phyloP scores from a whole-genome alignment of 1,284 basidiomycete species.

The Tetrapyrgos nigripes region DNA sequence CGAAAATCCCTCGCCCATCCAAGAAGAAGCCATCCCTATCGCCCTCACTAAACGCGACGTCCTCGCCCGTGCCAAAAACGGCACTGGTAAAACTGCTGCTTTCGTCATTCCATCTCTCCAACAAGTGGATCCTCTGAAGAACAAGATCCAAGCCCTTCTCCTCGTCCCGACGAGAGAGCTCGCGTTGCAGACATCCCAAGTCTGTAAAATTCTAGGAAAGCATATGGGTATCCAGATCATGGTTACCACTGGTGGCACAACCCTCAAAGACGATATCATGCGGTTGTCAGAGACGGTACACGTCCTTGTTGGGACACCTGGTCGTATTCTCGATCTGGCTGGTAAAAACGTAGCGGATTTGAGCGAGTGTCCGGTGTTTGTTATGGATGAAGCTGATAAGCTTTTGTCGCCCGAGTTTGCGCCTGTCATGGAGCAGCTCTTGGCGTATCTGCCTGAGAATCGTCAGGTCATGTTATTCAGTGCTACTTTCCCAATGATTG shows the following conservation, averaged over 20 bases:
- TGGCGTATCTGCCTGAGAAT: conserved; percentile 84
- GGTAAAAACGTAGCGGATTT: conserved; percentile 95
- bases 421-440: conserved; percentile 97
- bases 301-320: conserved; percentile 96
- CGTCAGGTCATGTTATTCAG: conserved; percentile 99
- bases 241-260: conserved; percentile 99
- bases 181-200: conserved; percentile 95
- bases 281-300: conserved; percentile 92
- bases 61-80: conserved; percentile 91
- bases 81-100: conserved; percentile 96
- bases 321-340: conserved; percentile 94
- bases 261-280: conserved; percentile 97
- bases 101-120: conserved; percentile 98
- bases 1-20: conserved; percentile 96
- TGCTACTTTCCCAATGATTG: conserved; percentile 98
- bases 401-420: conserved; percentile 97
- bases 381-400: conserved; percentile 99
- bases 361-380: conserved; percentile 93
- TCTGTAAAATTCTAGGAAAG: conserved; percentile 96
- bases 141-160: conserved; percentile 94
- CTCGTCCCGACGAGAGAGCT: conserved; percentile 96
- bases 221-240: conserved; percentile 97
- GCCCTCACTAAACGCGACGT: conserved; percentile 90
- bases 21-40: conserved; percentile 95
- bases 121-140: conserved; percentile 85